Evolutionary conservation across 495 filamentous ascomycete species (phyloP), one percentile per base, ranked within the genome.

Genomic region (Xylaria curta): DNA sequence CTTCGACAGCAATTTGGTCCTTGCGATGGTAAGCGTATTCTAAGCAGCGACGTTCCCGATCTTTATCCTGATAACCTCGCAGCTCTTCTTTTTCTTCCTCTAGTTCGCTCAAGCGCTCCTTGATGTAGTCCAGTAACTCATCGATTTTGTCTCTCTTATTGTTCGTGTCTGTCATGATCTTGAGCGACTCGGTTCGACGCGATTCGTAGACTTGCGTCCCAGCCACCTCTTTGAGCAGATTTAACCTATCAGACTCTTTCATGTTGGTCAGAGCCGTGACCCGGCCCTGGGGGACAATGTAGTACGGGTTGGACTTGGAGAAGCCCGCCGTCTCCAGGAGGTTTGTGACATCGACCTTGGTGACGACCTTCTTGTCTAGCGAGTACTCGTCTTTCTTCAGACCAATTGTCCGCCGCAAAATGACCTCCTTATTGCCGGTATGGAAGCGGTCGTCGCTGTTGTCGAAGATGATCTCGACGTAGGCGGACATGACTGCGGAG

Each of bases 331-430:
- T 95, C 80, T 99, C 96, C 24, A 99, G 89, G 42, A 98, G 87
- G 79, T 97, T 97, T 87, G 96, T 92, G 9, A 99, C 95, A 79
- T 99, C 96, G 72, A 90, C 86, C 78, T 97, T 97, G 31, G 94
- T 98, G 26, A 94, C 94, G 74, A 96, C 97, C 83, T 98, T 98
- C 75, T 93, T 89, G 80, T 99, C 96, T 0, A 98, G 87, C 12
- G 94, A 97, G 78, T 98, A 99, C 82, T 99, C 96, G 75, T 99
- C 96, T 83, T 99, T 99, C 82, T 99, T 98, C 65, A 94, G 86
- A 38, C 95, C 96, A 75, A 99, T 98, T 0, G 97, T 98, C 26
- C 96, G 92, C 61, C 96, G 89, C 33, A 99, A 86, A 12, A 96
- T 90, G 10, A 98, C 87, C 78, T 98, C 95, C 44, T 93, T 89